Conservation (phyloP, 306 rosid genomes). For the Betula pendula region DNA sequence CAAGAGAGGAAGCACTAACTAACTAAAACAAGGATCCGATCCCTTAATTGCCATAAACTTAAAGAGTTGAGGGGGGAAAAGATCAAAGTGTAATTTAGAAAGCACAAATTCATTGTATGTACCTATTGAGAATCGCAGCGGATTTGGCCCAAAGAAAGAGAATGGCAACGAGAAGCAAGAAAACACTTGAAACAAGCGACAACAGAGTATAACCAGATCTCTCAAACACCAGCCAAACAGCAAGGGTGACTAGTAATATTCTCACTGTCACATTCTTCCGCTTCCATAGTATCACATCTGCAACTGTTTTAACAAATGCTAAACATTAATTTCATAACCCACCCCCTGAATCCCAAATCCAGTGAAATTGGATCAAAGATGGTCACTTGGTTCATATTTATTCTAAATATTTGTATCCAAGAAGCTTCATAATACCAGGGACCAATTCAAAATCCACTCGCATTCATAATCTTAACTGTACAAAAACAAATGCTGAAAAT, state of each 20-base stretch:
- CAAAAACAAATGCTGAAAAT: not conserved
- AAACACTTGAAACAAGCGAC: slow-evolving; percentile 83
- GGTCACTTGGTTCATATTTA: not conserved
- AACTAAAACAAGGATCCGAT: slow-evolving; percentile 19
- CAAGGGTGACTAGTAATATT: slow-evolving; percentile 60
- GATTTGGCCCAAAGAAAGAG: slow-evolving; percentile 97
- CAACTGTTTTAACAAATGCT: slow-evolving; percentile 52
- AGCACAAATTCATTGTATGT: slow-evolving; percentile 3
- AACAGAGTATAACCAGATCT: slow-evolving; percentile 87
- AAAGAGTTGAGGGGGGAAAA: not conserved
- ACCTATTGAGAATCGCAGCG: slow-evolving; percentile 94
- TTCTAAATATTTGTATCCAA: not conserved
- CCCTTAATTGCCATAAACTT: slow-evolving; percentile 1
- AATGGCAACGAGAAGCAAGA: slow-evolving; percentile 80
- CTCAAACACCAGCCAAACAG: slow-evolving; percentile 89
- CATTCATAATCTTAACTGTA: not conserved
- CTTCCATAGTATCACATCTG: slow-evolving; percentile 92
- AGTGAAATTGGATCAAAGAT: slow-evolving; percentile 13
- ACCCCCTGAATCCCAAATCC: slow-evolving; percentile 4
- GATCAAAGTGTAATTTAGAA: slow-evolving; percentile 20
- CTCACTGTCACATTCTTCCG: slow-evolving; percentile 63
- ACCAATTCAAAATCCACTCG: not conserved
- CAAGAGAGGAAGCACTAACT: slow-evolving; percentile 3
- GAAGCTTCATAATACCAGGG: not conserved
- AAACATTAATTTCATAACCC: slow-evolving; percentile 21